These are phyloP conservation scores for Diaporthe vexans DNA, from an alignment of 2,329 filamentous ascomycete species.

Conservation along the genomic window DNA sequence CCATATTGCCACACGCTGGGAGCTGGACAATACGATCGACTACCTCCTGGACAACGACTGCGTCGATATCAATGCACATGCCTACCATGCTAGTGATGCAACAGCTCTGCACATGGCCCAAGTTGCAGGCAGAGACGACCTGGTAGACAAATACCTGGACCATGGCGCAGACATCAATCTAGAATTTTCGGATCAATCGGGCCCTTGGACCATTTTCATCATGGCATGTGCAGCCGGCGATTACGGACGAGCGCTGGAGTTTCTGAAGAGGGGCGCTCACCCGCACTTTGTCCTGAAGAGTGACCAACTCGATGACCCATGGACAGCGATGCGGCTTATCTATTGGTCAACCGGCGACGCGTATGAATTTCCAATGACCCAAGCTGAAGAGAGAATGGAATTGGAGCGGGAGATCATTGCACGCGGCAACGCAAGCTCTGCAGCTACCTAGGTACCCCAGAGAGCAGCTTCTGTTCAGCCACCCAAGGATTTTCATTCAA, in stretches of 20 bases:
- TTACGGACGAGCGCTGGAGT: background rate
- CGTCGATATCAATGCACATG: background rate
- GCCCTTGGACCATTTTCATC: background rate
- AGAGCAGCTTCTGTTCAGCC: too few relatives aligned
- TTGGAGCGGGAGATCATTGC: background rate
- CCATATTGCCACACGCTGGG: background rate
- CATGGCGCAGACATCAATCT: background rate
- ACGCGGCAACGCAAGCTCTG: too few relatives aligned
- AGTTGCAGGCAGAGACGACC: background rate
- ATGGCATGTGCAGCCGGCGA: background rate
- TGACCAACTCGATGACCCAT: background rate
- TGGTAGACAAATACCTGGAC: background rate
- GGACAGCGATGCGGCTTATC: slow-evolving; percentile 4
- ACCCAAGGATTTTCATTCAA: too few relatives aligned
- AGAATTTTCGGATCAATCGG: rapidly evolving
- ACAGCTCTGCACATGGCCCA: background rate
- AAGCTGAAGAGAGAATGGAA: background rate
- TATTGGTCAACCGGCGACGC: background rate
- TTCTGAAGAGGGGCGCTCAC: background rate
- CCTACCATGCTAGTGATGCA: too few relatives aligned
- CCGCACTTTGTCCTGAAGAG: background rate
- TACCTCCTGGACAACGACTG: background rate
- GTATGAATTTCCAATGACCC: too few relatives aligned
- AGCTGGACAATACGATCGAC: background rate
- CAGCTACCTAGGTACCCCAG: too few relatives aligned